phyloP scores from a whole-genome alignment of 2,329 filamentous ascomycete genomes.

The Fusarium keratoplasticum region DNA sequence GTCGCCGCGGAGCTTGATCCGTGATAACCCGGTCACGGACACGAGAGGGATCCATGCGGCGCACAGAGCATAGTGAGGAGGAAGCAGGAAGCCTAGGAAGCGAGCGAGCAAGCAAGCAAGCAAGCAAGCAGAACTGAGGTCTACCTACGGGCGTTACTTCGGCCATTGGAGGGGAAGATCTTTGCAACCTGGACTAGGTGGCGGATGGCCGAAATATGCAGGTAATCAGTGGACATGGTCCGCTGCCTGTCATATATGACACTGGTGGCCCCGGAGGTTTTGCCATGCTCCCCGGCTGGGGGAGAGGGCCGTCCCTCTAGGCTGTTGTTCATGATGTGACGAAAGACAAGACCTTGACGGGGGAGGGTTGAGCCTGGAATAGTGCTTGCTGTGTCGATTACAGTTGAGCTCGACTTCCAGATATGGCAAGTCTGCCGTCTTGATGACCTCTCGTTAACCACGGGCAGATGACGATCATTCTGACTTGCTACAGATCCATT shows the following conservation, averaged over 20 bases:
- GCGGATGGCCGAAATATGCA: constrained; percentile 14
- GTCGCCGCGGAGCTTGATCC: background rate
- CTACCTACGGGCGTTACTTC: constrained; percentile 4
- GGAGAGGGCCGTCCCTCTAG: background rate
- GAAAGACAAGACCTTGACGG: background rate
- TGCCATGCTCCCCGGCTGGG: constrained; percentile 22
- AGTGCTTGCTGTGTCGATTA: constrained; percentile 2
- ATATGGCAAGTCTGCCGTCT: background rate
- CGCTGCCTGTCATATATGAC: constrained; percentile 36
- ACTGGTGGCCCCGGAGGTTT: constrained; percentile 6
- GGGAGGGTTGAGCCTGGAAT: background rate
- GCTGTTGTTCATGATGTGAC: constrained; percentile 27
- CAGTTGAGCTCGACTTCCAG: background rate
- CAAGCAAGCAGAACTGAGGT: background rate
- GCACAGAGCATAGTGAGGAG: background rate
- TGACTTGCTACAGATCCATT: background rate
- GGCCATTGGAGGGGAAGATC: background rate
- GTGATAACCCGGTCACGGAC: background rate
- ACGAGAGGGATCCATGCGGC: constrained; percentile 11
- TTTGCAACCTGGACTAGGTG: background rate
- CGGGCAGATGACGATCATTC: background rate
- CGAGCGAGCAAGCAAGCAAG: background rate
- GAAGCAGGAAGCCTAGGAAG: background rate
- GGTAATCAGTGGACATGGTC: constrained; percentile 7
- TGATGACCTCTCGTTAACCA: background rate